Base-by-base conservation (phyloP, 164 flowering plant genomes). In the Piper longum region DNA sequence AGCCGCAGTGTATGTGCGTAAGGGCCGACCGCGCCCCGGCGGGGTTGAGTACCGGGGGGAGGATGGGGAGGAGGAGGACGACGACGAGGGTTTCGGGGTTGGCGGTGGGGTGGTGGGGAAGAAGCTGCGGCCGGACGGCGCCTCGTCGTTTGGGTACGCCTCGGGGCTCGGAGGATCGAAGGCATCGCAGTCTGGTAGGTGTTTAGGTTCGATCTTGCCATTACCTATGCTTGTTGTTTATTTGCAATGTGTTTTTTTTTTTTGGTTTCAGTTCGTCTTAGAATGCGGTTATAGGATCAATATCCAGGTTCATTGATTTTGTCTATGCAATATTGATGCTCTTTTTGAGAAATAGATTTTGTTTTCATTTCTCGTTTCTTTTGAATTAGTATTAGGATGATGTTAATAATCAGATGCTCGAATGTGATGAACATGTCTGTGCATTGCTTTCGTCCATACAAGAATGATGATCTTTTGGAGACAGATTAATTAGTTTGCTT, bases 31-130 rank as follows among this genome's bases (percentile, higher is more conserved):
- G 8, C 64, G 76, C 62, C 67, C 63, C n/a, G 41, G 52, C 52
- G 14, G 52, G 3, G 52, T 48, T 0, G 52, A 48, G 14, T 39
- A 40, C 59, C 73, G 64, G 59, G 73, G 55, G 43, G 70, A 69
- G 19, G 85, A 79, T n/a, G 80, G 79, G 59, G 81, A 81, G 9
- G 79, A 67, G 4, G 87, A 73, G 7, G 85, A 77, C 16, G 87
- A 79, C 1, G 85, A 68, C 5, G 75, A 56, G 41, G 77, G 70
- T 26, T 70, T 63, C 9, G 78, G 68, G 43, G 78, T 19, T 19
- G 73, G 62, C 57, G 71, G 54, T 9, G 66, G 63, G 12, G 73
- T 65, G 16, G 62, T 57, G n/a, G 76, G 73, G 12, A 81, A 80
- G 79, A 81, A 76, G 76, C 9, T 68, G 62, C 70, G 87, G 73